Percentiles rank a stretch among this genome's conserved stretches.
Evolutionary conservation across 192 early-diverging fungal genomes (phyloP).

Genomic region (Kickxella alabastrina): DNA sequence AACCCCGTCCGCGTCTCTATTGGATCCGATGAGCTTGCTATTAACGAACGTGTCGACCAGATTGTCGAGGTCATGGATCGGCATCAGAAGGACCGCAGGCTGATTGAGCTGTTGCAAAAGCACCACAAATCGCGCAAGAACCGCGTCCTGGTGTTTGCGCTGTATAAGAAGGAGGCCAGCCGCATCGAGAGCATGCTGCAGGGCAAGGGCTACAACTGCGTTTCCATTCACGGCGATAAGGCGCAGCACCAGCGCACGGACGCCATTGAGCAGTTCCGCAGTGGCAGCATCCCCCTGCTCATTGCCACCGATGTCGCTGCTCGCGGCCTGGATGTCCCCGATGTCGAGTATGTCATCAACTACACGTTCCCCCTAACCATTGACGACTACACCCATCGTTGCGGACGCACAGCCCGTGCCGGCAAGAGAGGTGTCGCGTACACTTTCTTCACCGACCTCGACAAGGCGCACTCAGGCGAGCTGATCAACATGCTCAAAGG

Average conservation of each 20-base stretch:
- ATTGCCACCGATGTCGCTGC: slow-evolving; percentile 94
- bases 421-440: slow-evolving; percentile 87
- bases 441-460: slow-evolving; percentile 87
- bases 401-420: slow-evolving; percentile 94
- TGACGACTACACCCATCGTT: slow-evolving; percentile 90
- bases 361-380: slow-evolving; percentile 95
- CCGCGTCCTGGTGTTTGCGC: slow-evolving; percentile 87
- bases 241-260: slow-evolving; percentile 75
- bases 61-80: slow-evolving; percentile 86
- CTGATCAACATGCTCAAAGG: slow-evolving; percentile 89
- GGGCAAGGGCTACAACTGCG: slow-evolving; percentile 74
- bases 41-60: slow-evolving; percentile 81
- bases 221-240: slow-evolving; percentile 90
- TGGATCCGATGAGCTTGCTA: slow-evolving; percentile 82
- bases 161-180: slow-evolving; percentile 95
- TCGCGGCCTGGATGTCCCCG: slow-evolving; percentile 80
- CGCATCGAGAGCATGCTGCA: slow-evolving; percentile 71
- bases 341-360: slow-evolving; percentile 96
- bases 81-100: slow-evolving; percentile 66
- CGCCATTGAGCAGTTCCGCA: slow-evolving; percentile 78
- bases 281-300: slow-evolving; percentile 75
- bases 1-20: slow-evolving; percentile 80
- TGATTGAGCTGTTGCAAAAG: slow-evolving; percentile 72
- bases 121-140: slow-evolving; percentile 85
- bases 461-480: slow-evolving; percentile 83